phyloP scores from a whole-genome alignment of 495 filamentous ascomycete genomes.

The Annulohypoxylon bovei region DNA sequence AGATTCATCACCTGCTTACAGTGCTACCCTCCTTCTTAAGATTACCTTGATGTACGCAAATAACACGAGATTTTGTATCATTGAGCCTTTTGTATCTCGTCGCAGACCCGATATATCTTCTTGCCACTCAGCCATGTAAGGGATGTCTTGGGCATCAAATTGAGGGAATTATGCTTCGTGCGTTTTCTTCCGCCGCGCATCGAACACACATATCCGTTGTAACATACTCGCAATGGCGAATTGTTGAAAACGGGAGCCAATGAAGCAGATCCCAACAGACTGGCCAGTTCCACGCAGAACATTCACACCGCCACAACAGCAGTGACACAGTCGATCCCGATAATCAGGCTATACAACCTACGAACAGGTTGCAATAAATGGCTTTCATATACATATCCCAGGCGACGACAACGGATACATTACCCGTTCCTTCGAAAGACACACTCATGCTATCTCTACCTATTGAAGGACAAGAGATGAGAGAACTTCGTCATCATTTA shows the following conservation, averaged over 20 bases:
- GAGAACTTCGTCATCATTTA: not conserved
- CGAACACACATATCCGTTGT: not conserved
- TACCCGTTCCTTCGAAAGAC: not conserved
- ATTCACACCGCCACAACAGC: not conserved
- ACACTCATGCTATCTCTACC: not conserved
- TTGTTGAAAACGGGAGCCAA: not conserved
- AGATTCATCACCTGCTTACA: slow-evolving; percentile 9
- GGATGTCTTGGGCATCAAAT: not conserved
- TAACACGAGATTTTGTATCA: slow-evolving; percentile 13
- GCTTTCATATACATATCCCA: not conserved
- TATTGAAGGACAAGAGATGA: not conserved
- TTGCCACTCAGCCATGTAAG: not conserved
- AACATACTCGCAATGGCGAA: not conserved
- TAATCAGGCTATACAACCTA: not conserved
- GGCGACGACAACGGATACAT: not conserved
- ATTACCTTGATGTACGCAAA: slow-evolving; percentile 2
- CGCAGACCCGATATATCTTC: slow-evolving; percentile 11
- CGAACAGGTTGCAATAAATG: not conserved
- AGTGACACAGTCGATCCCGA: not conserved
- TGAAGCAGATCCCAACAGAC: not conserved
- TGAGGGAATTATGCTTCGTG: slow-evolving; percentile 7
- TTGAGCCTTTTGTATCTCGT: slow-evolving; percentile 7
- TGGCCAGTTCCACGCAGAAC: not conserved
- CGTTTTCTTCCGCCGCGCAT: not conserved
- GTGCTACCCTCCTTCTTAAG: slow-evolving; percentile 15